These are phyloP conservation scores for Fusarium torulosum DNA, from an alignment of 2,329 filamentous ascomycete species.

Conservation along the genomic window DNA sequence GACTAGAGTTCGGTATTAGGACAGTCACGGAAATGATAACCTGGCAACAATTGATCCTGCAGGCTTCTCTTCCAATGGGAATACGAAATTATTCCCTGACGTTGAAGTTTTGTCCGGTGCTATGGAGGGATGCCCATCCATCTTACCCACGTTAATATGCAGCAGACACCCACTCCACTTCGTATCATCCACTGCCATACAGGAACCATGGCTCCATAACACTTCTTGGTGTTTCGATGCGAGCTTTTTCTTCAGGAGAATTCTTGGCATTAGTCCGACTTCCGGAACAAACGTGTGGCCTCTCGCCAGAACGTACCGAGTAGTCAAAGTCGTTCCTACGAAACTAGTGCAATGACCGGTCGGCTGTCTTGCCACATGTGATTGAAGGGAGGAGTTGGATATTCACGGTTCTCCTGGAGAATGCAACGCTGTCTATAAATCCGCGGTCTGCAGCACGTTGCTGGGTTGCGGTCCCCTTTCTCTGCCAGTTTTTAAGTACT, in stretches of 20 bases:
- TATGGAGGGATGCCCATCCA: slow-evolving; percentile 17
- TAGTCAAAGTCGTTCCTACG: slow-evolving; percentile 5
- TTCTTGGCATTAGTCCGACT: slow-evolving; percentile 37
- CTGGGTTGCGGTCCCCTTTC: neutral
- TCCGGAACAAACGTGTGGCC: slow-evolving; percentile 20
- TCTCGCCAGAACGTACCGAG: neutral
- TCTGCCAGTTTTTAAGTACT: slow-evolving; percentile 13
- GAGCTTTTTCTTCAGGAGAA: neutral
- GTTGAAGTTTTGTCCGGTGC: slow-evolving; percentile 1
- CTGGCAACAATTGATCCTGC: slow-evolving; percentile 1
- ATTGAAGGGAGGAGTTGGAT: neutral
- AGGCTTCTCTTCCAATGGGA: slow-evolving; percentile 2
- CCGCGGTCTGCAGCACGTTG: slow-evolving; percentile 1
- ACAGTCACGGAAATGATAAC: slow-evolving; percentile 19
- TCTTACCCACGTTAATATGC: slow-evolving; percentile 14
- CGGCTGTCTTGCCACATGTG: slow-evolving; percentile 14
- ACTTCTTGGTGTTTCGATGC: neutral
- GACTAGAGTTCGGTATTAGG: slow-evolving; percentile 2
- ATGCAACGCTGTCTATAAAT: slow-evolving; percentile 34
- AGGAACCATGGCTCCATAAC: slow-evolving; percentile 1
- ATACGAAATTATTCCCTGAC: neutral
- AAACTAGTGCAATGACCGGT: slow-evolving; percentile 8
- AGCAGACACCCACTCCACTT: slow-evolving; percentile 29
- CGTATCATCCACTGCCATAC: slow-evolving; percentile 2
- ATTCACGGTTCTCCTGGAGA: slow-evolving; percentile 4